phyloP scores from a whole-genome alignment of 129 eudicot species.

The Tanacetum coccineum region DNA sequence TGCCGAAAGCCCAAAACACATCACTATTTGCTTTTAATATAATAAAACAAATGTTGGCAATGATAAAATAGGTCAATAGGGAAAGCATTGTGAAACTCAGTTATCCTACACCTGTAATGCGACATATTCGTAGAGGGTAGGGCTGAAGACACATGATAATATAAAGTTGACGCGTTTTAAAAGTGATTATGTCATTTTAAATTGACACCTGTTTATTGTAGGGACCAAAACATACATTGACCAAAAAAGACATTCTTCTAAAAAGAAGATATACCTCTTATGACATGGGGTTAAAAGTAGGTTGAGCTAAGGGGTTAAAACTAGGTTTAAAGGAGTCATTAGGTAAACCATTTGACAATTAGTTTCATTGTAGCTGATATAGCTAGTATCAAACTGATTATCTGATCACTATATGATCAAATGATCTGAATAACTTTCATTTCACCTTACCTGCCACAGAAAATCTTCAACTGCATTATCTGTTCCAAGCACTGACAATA shows the following conservation, averaged over 20 bases:
- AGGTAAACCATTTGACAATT: neutral
- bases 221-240: neutral
- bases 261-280: neutral
- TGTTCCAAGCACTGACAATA: constrained; percentile 54
- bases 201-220: neutral
- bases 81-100: too few species aligned
- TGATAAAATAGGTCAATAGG: neutral
- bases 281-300: constrained; percentile 1
- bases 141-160: too few species aligned
- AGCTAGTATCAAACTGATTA: neutral
- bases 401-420: neutral
- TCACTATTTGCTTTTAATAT: too few species aligned
- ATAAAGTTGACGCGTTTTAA: too few species aligned
- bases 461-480: constrained; percentile 79
- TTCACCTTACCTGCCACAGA: constrained; percentile 72
- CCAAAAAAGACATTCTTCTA: neutral
- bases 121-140: too few species aligned
- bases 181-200: too few species aligned
- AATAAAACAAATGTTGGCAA: too few species aligned
- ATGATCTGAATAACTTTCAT: neutral
- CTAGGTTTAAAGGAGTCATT: neutral
- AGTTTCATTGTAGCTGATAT: neutral
- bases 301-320: neutral
- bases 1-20: too few species aligned
- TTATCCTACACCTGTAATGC: too few species aligned